Conservation (phyloP, 1,284 basidiomycete species). For the Tylopilus sp. region DNA sequence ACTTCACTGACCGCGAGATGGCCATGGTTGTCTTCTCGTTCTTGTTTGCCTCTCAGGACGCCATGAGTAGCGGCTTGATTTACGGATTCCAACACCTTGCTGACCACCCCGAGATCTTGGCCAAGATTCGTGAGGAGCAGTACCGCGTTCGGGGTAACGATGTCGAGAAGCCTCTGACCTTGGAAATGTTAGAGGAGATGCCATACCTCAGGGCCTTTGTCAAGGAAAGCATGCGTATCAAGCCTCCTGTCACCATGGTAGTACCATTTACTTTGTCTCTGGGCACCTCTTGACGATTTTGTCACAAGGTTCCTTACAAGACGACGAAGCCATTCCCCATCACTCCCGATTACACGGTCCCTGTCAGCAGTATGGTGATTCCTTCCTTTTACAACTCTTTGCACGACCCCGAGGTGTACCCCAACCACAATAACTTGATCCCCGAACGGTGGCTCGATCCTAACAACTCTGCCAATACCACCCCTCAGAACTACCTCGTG, state of each 20-base stretch:
- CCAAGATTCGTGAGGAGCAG: slow-evolving; percentile 92
- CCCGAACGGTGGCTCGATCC: slow-evolving; percentile 95
- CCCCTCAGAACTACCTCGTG: slow-evolving; percentile 94
- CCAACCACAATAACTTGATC: slow-evolving; percentile 77
- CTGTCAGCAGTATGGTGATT: slow-evolving; percentile 90
- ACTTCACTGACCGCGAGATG: slow-evolving; percentile 95
- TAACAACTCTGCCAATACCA: slow-evolving; percentile 74
- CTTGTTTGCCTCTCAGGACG: slow-evolving; percentile 97
- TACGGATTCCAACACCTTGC: slow-evolving; percentile 96
- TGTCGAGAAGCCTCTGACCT: slow-evolving; percentile 74
- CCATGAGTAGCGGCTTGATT: slow-evolving; percentile 92
- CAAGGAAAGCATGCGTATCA: slow-evolving; percentile 88
- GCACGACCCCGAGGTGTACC: slow-evolving; percentile 87
- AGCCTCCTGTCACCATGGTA: slow-evolving; percentile 93
- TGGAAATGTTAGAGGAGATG: slow-evolving; percentile 93
- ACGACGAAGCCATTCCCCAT: slow-evolving; percentile 91
- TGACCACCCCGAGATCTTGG: slow-evolving; percentile 86
- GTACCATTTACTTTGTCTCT: slow-evolving; percentile 19
- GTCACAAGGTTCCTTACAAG: slow-evolving; percentile 83
- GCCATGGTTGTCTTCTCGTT: slow-evolving; percentile 95
- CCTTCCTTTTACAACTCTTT: slow-evolving; percentile 95
- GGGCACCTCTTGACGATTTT: slow-evolving; percentile 6
- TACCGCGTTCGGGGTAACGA: slow-evolving; percentile 80
- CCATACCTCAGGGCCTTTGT: slow-evolving; percentile 88
- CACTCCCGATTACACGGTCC: slow-evolving; percentile 85